phyloP scores from a whole-genome alignment of 192 early-diverging fungal species.

The Podila minutissima region DNA sequence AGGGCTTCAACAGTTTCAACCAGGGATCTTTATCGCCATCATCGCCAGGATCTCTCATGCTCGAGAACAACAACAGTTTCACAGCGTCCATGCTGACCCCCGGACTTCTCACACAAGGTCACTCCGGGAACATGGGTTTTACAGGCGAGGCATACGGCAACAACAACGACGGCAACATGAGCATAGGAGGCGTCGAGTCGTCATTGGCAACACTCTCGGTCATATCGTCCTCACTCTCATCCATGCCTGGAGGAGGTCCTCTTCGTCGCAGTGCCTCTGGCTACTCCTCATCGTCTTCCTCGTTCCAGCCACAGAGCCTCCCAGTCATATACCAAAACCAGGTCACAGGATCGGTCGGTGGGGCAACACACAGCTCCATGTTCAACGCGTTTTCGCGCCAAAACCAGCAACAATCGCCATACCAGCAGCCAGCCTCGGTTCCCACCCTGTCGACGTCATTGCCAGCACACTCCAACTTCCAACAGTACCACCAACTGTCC shows the following conservation, averaged over 20 bases:
- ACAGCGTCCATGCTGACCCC: constrained; percentile 7
- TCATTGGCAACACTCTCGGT: constrained; percentile 28
- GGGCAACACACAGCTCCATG: neutral
- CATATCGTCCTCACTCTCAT: constrained; percentile 13
- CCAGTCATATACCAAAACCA: constrained; percentile 19
- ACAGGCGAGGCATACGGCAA: neutral
- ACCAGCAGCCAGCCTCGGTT: neutral
- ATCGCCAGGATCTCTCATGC: constrained; percentile 19
- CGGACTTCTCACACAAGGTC: constrained; percentile 2
- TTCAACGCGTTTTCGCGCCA: neutral
- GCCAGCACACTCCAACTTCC: constrained; percentile 8
- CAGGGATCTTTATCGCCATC: constrained; percentile 14
- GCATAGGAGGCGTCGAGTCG: constrained; percentile 11
- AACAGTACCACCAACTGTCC: constrained; percentile 14
- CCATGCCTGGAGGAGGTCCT: neutral
- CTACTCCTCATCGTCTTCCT: neutral
- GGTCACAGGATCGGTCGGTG: neutral
- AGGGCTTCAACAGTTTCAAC: constrained; percentile 27
- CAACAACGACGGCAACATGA: neutral
- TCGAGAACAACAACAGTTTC: constrained; percentile 22
- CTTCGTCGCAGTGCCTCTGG: constrained; percentile 5
- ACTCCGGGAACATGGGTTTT: neutral
- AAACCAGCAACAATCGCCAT: constrained; percentile 18
- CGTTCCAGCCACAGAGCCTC: constrained; percentile 14
- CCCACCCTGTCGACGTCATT: constrained; percentile 16